A percentile compares a stretch with the other conserved stretches of the same genome.
phyloP scores from a whole-genome alignment of 108 stramenopile genomes.

The Aurantiochytrium sp. region DNA sequence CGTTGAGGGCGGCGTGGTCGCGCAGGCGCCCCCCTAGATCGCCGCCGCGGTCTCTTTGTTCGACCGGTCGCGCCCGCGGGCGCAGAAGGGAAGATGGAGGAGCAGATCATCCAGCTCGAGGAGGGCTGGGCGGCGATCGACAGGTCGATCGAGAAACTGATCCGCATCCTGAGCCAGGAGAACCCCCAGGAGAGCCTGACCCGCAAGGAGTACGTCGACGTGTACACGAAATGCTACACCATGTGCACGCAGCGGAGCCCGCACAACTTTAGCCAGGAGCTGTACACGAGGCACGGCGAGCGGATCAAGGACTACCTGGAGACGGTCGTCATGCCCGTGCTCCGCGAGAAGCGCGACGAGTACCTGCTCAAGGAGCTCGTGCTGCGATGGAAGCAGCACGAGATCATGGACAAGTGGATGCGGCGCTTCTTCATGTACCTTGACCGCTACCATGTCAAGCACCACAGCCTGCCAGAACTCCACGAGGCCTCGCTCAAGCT shows the following conservation, averaged over 20 bases:
- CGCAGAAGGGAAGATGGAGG: background rate
- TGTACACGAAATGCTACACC: constrained; percentile 92
- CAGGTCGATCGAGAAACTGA: constrained; percentile 98
- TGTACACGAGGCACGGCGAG: constrained; percentile 91
- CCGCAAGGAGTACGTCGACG: constrained; percentile 57
- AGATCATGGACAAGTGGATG: constrained; percentile 99
- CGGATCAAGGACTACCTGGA: constrained; percentile 85
- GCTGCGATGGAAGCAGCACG: constrained; percentile 91
- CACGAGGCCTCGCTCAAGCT: constrained; percentile 76
- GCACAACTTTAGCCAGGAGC: constrained; percentile 97
- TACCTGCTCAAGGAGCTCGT: constrained; percentile 85
- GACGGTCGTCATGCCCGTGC: constrained; percentile 78
- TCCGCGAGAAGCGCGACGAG: constrained; percentile 69
- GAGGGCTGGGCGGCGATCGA: constrained; percentile 33
- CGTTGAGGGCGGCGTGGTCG: too few relatives aligned
- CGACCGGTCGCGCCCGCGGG: background rate
- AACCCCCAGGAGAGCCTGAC: constrained; percentile 97
- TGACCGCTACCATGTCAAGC: constrained; percentile 92
- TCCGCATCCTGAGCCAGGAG: constrained; percentile 92
- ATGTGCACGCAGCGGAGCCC: constrained; percentile 99
- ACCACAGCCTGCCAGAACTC: constrained; percentile 58
- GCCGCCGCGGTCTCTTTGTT: too few relatives aligned
- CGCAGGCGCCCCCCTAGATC: too few relatives aligned
- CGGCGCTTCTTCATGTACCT: constrained; percentile 97
- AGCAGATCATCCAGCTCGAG: constrained; percentile 14